Evolutionary conservation across 2,329 filamentous ascomycete genomes (phyloP), one percentile per base, ranked within the genome.

Genomic region (Coniochaeta prunicola): DNA sequence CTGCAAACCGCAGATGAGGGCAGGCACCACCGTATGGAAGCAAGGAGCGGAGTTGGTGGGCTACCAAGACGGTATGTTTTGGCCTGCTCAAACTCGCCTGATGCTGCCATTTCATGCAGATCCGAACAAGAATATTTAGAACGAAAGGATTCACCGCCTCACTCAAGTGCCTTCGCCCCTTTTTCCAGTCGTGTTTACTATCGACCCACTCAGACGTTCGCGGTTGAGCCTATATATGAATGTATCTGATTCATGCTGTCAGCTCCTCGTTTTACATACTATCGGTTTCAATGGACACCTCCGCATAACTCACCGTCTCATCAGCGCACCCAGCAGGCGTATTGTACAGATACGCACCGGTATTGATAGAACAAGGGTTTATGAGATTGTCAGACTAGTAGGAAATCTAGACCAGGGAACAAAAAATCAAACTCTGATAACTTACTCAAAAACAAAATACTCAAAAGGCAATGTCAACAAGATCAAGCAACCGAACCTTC

Each of bases 291-390:
- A 17, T 38, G 15, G 19, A 38, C 36, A 5, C 2, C n/a, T 4
- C 9, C 36, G 6, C 36, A n/a, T 6, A 48, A 56, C 60, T 58
- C 13, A 59, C 59, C 31, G 61, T 62, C 30, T 60, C 40, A 55
- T 62, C 60, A 38, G 45, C 59, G 36, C 81, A 84, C 4, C 80
- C 81, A 15, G 68, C 68, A 2, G 81, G 81, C 12, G 80, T 84
- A 65, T 77, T 67, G 65, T 83, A 83, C 50, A 71, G 69, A 66
- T 84, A 84, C 38, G 78, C 78, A 1, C 82, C 81, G 48, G 82
- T 71, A 62, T 84, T 84, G 60, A 83, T 75, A n/a, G 66, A 78
- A 83, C 64, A 84, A 59, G n/a, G n/a, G n/a, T n/a, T n/a, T n/a
- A n/a, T n/a, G n/a, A n/a, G n/a, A n/a, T n/a, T n/a, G n/a, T n/a